A percentile compares a stretch with the other conserved stretches of the same genome.
Conservation (phyloP, 495 filamentous ascomycete species). For the Patellaria atrata region DNA sequence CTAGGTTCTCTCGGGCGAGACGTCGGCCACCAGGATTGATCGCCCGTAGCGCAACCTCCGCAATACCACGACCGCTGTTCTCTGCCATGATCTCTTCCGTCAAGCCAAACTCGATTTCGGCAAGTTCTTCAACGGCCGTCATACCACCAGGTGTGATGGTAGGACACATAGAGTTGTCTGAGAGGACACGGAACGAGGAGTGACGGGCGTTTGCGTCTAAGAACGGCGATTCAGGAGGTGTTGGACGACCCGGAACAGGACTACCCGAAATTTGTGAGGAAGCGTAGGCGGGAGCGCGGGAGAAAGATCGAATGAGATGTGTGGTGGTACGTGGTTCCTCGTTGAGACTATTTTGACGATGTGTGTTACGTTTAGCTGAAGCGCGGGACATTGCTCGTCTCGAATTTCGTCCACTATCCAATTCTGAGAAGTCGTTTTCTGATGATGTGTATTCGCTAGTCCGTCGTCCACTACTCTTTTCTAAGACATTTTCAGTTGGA, state of each 20-base stretch:
- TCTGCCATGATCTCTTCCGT: constrained; percentile 83
- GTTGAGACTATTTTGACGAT: constrained; percentile 20
- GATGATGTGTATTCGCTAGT: constrained; percentile 47
- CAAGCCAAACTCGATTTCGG: constrained; percentile 67
- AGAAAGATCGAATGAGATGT: constrained; percentile 6
- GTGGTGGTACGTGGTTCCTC: neutral
- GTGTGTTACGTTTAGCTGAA: constrained; percentile 31
- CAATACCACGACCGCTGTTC: constrained; percentile 77
- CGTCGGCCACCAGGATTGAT: constrained; percentile 28
- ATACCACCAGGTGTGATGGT: constrained; percentile 73
- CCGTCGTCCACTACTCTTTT: constrained; percentile 32
- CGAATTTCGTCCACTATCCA: constrained; percentile 40
- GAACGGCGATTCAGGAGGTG: constrained; percentile 14
- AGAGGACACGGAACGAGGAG: constrained; percentile 32
- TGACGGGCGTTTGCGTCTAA: constrained; percentile 3
- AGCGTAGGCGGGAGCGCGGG: constrained; percentile 13
- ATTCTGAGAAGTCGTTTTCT: constrained; percentile 32
- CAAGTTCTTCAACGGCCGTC: constrained; percentile 79
- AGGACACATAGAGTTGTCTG: constrained; percentile 59
- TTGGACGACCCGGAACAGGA: constrained; percentile 12
- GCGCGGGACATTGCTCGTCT: constrained; percentile 38
- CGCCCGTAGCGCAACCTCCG: constrained; percentile 57
- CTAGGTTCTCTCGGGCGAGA: constrained; percentile 27
- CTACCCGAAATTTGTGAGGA: constrained; percentile 17
- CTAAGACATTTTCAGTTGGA: constrained; percentile 82